A percentile compares a stretch with the other conserved stretches of the same genome.
phyloP scores from a whole-genome alignment of 192 early-diverging fungal genomes.

The Martensiomyces pterosporus region DNA sequence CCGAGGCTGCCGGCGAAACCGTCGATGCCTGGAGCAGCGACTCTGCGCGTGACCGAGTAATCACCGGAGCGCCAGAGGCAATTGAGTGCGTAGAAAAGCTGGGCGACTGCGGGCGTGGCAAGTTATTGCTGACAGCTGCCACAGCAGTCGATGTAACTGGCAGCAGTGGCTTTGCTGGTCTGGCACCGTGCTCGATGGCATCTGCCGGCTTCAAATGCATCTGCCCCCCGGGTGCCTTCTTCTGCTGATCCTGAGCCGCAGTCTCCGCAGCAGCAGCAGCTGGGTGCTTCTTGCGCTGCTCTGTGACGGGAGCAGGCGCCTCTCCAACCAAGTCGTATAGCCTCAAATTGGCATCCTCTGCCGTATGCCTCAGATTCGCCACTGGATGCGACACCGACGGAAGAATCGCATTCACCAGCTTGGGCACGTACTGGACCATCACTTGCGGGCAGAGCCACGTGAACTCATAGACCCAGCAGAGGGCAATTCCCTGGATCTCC shows the following conservation, averaged over 20 bases:
- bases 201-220: not conserved
- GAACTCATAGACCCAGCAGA: slow-evolving; percentile 92
- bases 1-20: slow-evolving; percentile 34
- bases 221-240: not conserved
- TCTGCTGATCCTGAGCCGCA: no score
- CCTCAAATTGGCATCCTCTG: slow-evolving; percentile 75
- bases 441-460: slow-evolving; percentile 75
- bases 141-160: slow-evolving; percentile 17
- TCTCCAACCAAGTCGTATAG: slow-evolving; percentile 76
- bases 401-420: slow-evolving; percentile 76
- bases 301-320: slow-evolving; percentile 26
- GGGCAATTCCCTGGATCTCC: slow-evolving; percentile 88
- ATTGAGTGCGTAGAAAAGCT: slow-evolving; percentile 3
- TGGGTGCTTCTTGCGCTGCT: slow-evolving; percentile 2
- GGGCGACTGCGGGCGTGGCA: slow-evolving; percentile 9
- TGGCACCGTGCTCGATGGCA: no score
- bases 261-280: no score
- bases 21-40: slow-evolving; percentile 28
- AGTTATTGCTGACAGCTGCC: not conserved
- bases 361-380: slow-evolving; percentile 62
- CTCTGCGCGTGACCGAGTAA: slow-evolving; percentile 24
- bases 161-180: slow-evolving; percentile 8
- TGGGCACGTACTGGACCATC: slow-evolving; percentile 78
- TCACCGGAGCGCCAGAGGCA: not conserved
- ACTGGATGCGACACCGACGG: slow-evolving; percentile 81